phyloP scores from a whole-genome alignment of 495 filamentous ascomycete genomes.

The Margaritispora aquatica region DNA sequence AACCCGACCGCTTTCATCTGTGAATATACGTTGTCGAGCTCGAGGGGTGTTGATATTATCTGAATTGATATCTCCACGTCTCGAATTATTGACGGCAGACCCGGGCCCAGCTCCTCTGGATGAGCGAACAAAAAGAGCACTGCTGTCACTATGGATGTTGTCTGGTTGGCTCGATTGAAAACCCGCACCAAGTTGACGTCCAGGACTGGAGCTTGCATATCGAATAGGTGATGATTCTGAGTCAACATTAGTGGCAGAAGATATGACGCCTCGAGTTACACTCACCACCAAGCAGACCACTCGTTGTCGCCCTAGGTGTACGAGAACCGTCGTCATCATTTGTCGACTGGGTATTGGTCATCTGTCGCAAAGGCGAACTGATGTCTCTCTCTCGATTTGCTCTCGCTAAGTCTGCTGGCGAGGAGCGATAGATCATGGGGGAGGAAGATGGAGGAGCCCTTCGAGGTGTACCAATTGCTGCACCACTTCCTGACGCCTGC shows the following conservation, averaged over 20 bases:
- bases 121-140: slow-evolving; percentile 75
- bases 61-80: slow-evolving; percentile 79
- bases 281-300: slow-evolving; percentile 58
- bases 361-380: slow-evolving; percentile 45
- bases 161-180: slow-evolving; percentile 47
- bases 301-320: slow-evolving; percentile 64
- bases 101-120: slow-evolving; percentile 46
- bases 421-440: slow-evolving; percentile 78
- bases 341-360: slow-evolving; percentile 46
- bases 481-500: slow-evolving; percentile 20
- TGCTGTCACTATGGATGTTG: slow-evolving; percentile 64
- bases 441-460: slow-evolving; percentile 54
- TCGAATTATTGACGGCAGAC: slow-evolving; percentile 40
- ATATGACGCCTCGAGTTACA: background rate
- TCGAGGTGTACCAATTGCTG: slow-evolving; percentile 31
- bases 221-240: slow-evolving; percentile 85
- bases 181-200: slow-evolving; percentile 38
- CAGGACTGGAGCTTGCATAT: slow-evolving; percentile 83
- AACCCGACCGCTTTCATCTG: slow-evolving; percentile 75
- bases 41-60: slow-evolving; percentile 62
- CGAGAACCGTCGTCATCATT: slow-evolving; percentile 44
- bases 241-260: slow-evolving; percentile 14
- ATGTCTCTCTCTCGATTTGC: slow-evolving; percentile 35
- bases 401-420: slow-evolving; percentile 41
- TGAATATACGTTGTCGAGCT: slow-evolving; percentile 64